Evolutionary conservation across 495 filamentous ascomycete genomes (phyloP), one percentile per base, ranked within the genome.

Genomic region (Tuber brumale): DNA sequence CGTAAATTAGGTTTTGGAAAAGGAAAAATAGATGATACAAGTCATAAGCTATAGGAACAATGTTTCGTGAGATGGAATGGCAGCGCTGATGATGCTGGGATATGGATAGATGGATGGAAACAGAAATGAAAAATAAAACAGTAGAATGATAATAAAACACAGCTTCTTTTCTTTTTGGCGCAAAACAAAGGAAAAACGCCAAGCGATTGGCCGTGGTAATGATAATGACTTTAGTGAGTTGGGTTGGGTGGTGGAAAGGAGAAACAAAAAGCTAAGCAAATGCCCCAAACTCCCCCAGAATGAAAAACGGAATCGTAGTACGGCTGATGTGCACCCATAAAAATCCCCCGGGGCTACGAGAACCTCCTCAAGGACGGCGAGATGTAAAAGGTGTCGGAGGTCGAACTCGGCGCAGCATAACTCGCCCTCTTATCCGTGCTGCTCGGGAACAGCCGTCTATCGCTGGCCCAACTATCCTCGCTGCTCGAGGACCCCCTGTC

Each of bases 391-490:
- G 70, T 75, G 46, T 80, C 78, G n/a, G 72, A 27, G 51, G 57
- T 66, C 12, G 77, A 79, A 18, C 69, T 80, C 57, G 76, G 76
- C 39, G 72, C 76, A 27, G 76, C 73, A 69, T 80, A 80, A 45
- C 73, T 41, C 71, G 73, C 46, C 43, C 78, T 71, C 23, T 66
- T 27, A 61, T 79, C 78, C n/a, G n/a, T 12, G n/a, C 27, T 18
- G 12, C 69, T 71, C 5, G 76, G 72, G 70, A 76, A 80, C 31
- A 76, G 19, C 41, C 78, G 75, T 27, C 78, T 73, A 37, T 79
- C 78, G 19, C 78, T 79, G 9, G 61, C 73, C 69, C 73, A 80
- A 10, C 76, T 75, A 41, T 79, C 78, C 7, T 79, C 78, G 19
- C 78, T 71, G 16, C 71, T 73, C 45, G 77, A 79, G 21, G 76